Conservation (phyloP, 345 rosid species). For the Balakata baccata region DNA sequence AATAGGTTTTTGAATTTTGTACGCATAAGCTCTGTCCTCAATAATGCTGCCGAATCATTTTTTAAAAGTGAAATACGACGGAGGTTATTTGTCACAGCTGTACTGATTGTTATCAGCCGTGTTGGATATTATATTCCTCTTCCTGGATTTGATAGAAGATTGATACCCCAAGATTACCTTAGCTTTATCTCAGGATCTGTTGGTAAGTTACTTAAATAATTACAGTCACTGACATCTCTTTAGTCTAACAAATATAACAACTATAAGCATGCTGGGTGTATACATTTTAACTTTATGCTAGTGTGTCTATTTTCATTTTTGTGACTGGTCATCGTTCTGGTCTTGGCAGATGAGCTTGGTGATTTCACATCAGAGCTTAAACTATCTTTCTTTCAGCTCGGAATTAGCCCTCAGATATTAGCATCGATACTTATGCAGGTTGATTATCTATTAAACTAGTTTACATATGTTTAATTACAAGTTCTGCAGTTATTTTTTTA, state of each 20-base stretch:
- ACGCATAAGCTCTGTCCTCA: conserved; percentile 64
- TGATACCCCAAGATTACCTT: conserved; percentile 86
- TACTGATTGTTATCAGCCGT: conserved; percentile 67
- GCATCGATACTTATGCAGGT: conserved; percentile 96
- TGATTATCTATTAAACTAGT: conserved; percentile 15
- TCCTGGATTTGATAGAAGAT: conserved; percentile 84
- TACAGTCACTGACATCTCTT: background rate
- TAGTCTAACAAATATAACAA: background rate
- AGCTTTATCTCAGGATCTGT: conserved; percentile 84
- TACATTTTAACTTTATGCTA: conserved; percentile 6
- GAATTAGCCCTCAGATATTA: conserved; percentile 86
- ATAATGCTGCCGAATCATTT: conserved; percentile 69
- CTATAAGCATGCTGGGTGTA: background rate
- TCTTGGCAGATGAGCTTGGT: conserved; percentile 76
- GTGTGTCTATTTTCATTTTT: background rate
- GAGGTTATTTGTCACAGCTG: conserved; percentile 75
- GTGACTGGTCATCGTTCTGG: background rate
- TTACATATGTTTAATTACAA: background rate
- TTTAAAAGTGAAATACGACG: conserved; percentile 91
- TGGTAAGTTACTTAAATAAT: conserved; percentile 47
- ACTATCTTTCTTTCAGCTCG: conserved; percentile 92
- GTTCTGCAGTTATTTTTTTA: background rate
- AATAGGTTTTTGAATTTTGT: conserved; percentile 77
- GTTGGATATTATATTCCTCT: conserved; percentile 86
- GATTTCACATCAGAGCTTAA: conserved; percentile 74